phyloP scores from a whole-genome alignment of 768 basidiomycete species.

The Crucibulum laeve region DNA sequence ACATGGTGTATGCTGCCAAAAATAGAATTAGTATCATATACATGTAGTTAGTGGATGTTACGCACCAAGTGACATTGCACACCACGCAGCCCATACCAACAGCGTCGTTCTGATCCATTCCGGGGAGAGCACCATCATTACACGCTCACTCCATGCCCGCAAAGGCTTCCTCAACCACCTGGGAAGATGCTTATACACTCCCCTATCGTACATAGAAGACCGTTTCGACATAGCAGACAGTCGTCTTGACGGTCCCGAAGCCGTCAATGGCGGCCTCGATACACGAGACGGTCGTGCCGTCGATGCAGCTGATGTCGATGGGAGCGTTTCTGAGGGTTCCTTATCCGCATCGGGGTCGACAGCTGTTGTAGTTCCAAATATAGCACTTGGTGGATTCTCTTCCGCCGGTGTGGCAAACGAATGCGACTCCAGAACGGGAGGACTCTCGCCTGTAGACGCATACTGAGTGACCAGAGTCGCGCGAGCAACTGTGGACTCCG shows the following conservation, averaged over 20 bases:
- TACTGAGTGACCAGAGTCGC: slow-evolving; percentile 23
- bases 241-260: slow-evolving; percentile 9
- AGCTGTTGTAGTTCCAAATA: slow-evolving; percentile 5
- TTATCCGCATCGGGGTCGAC: slow-evolving; percentile 4
- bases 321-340: neutral
- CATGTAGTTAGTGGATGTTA: slow-evolving; percentile 1
- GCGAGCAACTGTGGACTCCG: slow-evolving; percentile 5
- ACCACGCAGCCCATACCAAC: slow-evolving; percentile 79
- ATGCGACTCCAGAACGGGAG: slow-evolving; percentile 22
- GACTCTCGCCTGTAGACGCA: slow-evolving; percentile 27
- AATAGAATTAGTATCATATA: slow-evolving; percentile 3
- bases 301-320: neutral
- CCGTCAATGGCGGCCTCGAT: no score
- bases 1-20: slow-evolving; percentile 76
- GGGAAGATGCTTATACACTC: slow-evolving; percentile 42
- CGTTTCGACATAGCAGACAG: slow-evolving; percentile 18
- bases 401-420: slow-evolving; percentile 19
- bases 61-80: slow-evolving; percentile 71
- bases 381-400: slow-evolving; percentile 11
- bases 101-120: slow-evolving; percentile 77
- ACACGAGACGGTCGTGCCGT: no score
- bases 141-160: slow-evolving; percentile 64
- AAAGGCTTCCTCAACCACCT: slow-evolving; percentile 53
- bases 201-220: slow-evolving; percentile 43
- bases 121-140: slow-evolving; percentile 66